Percentiles rank a stretch among this genome's conserved stretches.
Conservation (phyloP, 495 filamentous ascomycete genomes). For the Rhizodiscina lignyota region DNA sequence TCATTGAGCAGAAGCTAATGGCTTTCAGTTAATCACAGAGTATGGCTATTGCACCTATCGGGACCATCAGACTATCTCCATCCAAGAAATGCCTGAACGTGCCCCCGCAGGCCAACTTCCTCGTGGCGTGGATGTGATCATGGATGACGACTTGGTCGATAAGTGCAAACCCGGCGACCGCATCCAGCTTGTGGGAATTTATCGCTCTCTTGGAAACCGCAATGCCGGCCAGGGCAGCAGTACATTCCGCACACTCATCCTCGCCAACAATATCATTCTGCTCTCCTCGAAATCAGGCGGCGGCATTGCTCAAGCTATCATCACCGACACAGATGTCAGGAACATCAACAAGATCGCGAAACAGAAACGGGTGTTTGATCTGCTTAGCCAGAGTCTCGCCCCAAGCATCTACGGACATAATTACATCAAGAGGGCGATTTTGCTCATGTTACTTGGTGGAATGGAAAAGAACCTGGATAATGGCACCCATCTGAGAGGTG, state of each 20-base stretch:
- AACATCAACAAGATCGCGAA: constrained; percentile 98
- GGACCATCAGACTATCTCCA: constrained; percentile 95
- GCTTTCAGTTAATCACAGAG: constrained; percentile 59
- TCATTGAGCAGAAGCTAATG: constrained; percentile 1
- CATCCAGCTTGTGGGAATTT: constrained; percentile 90
- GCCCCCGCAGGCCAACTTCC: constrained; percentile 93
- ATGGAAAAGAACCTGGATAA: constrained; percentile 99
- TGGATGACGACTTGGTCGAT: constrained; percentile 95
- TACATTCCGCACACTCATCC: constrained; percentile 79
- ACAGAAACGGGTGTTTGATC: constrained; percentile 83
- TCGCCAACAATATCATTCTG: constrained; percentile 90
- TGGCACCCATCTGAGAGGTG: constrained; percentile 90
- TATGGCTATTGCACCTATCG: constrained; percentile 91
- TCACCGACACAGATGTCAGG: constrained; percentile 95
- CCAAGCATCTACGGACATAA: constrained; percentile 96
- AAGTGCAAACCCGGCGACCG: constrained; percentile 88
- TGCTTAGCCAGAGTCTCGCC: constrained; percentile 91
- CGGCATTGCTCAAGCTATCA: constrained; percentile 76
- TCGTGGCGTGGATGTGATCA: constrained; percentile 89
- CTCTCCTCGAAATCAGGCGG: constrained; percentile 93
- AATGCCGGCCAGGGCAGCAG: constrained; percentile 76
- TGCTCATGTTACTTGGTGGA: constrained; percentile 92
- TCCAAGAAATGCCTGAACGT: constrained; percentile 98
- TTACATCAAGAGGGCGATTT: constrained; percentile 94
- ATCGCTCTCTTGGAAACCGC: constrained; percentile 81